These are phyloP conservation scores for Pichia sp. DNA, from an alignment of 1,139 yeast genomes.

Conservation along the genomic window DNA sequence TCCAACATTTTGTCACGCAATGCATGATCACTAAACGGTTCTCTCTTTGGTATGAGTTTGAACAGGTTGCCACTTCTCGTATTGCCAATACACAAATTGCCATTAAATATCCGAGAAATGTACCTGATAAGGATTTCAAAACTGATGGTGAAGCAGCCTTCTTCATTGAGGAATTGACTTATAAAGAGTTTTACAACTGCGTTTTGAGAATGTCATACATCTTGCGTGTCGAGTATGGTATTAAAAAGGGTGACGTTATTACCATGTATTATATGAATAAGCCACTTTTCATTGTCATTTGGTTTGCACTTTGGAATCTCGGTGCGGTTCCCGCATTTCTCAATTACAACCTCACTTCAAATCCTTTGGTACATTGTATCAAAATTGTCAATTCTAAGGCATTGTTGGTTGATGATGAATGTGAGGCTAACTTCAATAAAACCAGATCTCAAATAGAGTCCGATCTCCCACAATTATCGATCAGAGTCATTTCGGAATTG, in stretches of 20 bases:
- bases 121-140: constrained; percentile 11
- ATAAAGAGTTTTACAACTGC: constrained; percentile 57
- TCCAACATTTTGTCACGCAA: constrained; percentile 38
- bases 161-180: constrained; percentile 57
- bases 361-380: constrained; percentile 75
- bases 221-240: constrained; percentile 55
- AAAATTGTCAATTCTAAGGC: constrained; percentile 58
- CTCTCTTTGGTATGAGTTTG: constrained; percentile 23
- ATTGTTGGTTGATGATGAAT: constrained; percentile 65
- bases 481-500: constrained; percentile 48
- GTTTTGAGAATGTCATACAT: constrained; percentile 61
- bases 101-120: constrained; percentile 16
- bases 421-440: constrained; percentile 47
- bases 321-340: constrained; percentile 88
- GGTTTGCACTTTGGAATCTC: constrained; percentile 87
- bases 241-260: constrained; percentile 61
- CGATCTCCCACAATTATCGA: constrained; percentile 28
- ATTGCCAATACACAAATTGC: constrained; percentile 14
- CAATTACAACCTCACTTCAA: constrained; percentile 71
- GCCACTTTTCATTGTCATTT: constrained; percentile 69
- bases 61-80: constrained; percentile 10
- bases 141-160: constrained; percentile 46
- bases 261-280: constrained; percentile 78
- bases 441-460: constrained; percentile 42
- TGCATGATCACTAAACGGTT: constrained; percentile 25